A percentile compares a stretch with the other conserved stretches of the same genome.
Evolutionary conservation across 2,329 filamentous ascomycete species (phyloP).

Genomic region (Fusarium oligoseptatum): DNA sequence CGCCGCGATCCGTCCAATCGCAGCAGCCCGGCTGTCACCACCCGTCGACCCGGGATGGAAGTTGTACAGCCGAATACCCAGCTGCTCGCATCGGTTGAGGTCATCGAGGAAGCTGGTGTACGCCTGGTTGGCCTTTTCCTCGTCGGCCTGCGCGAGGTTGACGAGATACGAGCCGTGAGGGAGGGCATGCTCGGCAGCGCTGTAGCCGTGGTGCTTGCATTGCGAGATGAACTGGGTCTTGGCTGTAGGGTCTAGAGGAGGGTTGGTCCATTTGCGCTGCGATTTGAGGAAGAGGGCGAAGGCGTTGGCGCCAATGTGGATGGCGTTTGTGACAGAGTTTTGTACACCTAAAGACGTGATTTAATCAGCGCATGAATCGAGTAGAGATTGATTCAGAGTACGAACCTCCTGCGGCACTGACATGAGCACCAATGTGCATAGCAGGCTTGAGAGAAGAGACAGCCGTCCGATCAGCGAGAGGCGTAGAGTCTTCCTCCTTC

Average conservation of each 20-base stretch:
- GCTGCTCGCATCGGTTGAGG: slow-evolving; percentile 82
- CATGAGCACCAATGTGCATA: slow-evolving; percentile 92
- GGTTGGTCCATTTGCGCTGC: slow-evolving; percentile 93
- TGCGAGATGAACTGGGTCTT: slow-evolving; percentile 76
- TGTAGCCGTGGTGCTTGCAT: slow-evolving; percentile 78
- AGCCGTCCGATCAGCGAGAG: slow-evolving; percentile 77
- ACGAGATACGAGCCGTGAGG: slow-evolving; percentile 97
- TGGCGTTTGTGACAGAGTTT: slow-evolving; percentile 83
- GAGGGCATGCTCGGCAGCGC: slow-evolving; percentile 79
- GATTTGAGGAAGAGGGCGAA: slow-evolving; percentile 97
- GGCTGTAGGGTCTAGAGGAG: slow-evolving; percentile 77
- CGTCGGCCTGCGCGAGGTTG: slow-evolving; percentile 89
- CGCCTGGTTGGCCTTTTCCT: slow-evolving; percentile 84
- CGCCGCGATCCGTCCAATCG: slow-evolving; percentile 82
- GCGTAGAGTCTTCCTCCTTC: slow-evolving; percentile 63
- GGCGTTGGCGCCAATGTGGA: slow-evolving; percentile 88
- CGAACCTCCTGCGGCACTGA: slow-evolving; percentile 87
- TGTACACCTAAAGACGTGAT: slow-evolving; percentile 75
- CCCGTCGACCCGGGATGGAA: slow-evolving; percentile 94
- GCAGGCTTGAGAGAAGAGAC: slow-evolving; percentile 72
- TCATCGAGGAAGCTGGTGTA: slow-evolving; percentile 91
- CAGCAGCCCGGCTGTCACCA: slow-evolving; percentile 74
- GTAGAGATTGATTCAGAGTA: neutral
- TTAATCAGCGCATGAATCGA: slow-evolving; percentile 17
- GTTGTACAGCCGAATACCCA: slow-evolving; percentile 95